These are phyloP conservation scores for Zasmidium citrigriseum DNA, from an alignment of 2,329 filamentous ascomycete species.

Conservation along the genomic window DNA sequence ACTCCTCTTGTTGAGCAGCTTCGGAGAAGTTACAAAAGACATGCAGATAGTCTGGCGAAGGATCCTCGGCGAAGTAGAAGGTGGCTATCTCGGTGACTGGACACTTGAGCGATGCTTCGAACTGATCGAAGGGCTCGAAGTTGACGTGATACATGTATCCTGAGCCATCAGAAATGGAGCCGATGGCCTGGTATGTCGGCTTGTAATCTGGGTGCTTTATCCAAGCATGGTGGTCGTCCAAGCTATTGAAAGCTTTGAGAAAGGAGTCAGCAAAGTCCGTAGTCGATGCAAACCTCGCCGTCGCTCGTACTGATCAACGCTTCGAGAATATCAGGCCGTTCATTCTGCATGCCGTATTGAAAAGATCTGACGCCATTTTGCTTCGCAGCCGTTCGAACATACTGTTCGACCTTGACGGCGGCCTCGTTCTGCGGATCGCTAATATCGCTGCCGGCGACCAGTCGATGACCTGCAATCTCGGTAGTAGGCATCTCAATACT, in stretches of 20 bases:
- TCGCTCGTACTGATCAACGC: conserved; percentile 4
- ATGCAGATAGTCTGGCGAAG: conserved; percentile 5
- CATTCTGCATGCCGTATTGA: neutral
- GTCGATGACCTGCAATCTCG: conserved; percentile 1
- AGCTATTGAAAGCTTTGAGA: no score
- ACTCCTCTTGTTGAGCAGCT: neutral
- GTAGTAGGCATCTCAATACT: conserved; percentile 7
- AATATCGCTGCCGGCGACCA: neutral
- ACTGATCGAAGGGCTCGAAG: conserved; percentile 10
- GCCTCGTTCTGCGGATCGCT: neutral
- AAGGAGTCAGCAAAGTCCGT: no score
- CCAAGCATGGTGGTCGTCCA: no score
- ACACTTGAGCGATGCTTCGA: neutral
- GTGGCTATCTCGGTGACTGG: conserved; percentile 15
- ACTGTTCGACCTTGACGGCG: conserved; percentile 1
- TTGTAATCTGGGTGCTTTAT: neutral
- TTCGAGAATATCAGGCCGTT: neutral
- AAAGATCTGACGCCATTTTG: conserved; percentile 4
- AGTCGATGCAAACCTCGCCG: neutral
- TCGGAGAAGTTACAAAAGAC: neutral
- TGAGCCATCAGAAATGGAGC: neutral
- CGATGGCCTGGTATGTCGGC: no score
- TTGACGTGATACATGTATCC: conserved; percentile 13
- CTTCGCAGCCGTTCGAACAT: neutral
- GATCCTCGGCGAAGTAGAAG: conserved; percentile 14